Conservation (phyloP, 441 rosid species). For the Syzygium syzygioides region DNA sequence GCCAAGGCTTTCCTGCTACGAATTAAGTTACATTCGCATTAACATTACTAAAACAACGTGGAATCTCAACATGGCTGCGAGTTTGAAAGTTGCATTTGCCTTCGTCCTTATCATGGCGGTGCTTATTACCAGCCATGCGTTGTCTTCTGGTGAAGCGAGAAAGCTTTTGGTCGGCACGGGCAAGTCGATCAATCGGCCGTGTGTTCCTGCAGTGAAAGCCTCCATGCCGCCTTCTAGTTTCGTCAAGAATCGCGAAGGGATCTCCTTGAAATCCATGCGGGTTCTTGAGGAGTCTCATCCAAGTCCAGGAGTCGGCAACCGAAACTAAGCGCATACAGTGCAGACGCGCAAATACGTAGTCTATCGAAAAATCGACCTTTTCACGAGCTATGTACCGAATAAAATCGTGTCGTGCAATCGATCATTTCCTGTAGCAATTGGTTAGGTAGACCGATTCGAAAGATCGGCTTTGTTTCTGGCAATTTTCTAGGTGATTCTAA, state of each 20-base stretch:
- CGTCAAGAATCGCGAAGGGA: background rate
- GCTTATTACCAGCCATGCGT: background rate
- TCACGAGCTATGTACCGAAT: background rate
- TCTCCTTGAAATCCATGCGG: background rate
- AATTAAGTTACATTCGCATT: background rate
- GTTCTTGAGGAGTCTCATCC: background rate
- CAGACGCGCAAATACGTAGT: background rate
- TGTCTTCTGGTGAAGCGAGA: background rate
- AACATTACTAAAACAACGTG: background rate
- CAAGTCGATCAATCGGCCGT: background rate
- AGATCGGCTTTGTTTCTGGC: background rate
- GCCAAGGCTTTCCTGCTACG: background rate
- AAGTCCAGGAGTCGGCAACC: background rate
- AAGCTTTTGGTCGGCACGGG: background rate
- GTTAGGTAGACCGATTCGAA: background rate
- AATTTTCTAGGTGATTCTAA: background rate
- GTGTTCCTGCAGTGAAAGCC: background rate
- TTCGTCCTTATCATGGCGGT: background rate
- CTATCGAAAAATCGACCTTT: background rate
- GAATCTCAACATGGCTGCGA: background rate
- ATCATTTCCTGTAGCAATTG: background rate
- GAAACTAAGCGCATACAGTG: background rate
- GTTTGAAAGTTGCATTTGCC: background rate
- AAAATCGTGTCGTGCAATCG: background rate
- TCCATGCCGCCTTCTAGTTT: background rate